phyloP scores from a whole-genome alignment of 768 basidiomycete genomes.

The Trametes sanguinea region DNA sequence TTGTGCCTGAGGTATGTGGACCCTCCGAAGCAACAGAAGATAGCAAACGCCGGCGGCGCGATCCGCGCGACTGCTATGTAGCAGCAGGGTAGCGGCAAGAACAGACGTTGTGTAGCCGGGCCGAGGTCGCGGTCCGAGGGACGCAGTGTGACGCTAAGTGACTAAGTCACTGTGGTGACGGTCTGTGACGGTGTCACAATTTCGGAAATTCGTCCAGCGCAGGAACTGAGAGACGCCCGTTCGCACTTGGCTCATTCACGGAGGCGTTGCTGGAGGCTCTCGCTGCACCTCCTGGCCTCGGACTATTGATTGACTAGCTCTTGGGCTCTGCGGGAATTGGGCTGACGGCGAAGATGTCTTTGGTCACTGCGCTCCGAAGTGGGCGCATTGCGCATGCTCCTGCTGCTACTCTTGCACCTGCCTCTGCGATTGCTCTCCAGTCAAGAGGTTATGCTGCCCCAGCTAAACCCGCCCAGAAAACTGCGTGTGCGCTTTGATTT shows the following conservation, averaged over 20 bases:
- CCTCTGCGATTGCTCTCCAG: slow-evolving; percentile 2
- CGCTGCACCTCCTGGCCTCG: background rate
- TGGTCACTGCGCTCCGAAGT: slow-evolving; percentile 4
- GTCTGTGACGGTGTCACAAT: background rate
- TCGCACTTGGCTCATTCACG: slow-evolving; percentile 1
- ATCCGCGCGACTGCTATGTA: no score
- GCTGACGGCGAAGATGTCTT: background rate
- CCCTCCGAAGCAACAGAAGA: no score
- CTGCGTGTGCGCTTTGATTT: slow-evolving; percentile 7
- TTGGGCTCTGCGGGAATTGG: background rate
- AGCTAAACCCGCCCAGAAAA: slow-evolving; percentile 9
- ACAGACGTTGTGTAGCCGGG: no score
- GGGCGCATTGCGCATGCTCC: slow-evolving; percentile 4
- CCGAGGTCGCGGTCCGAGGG: no score
- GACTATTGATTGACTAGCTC: no score
- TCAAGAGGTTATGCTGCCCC: slow-evolving; percentile 17
- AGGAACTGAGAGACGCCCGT: background rate
- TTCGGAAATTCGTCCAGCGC: slow-evolving; percentile 10
- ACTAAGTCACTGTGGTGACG: no score
- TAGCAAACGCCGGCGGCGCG: no score
- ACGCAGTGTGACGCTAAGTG: no score
- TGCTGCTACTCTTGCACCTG: background rate
- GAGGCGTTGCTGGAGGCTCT: background rate
- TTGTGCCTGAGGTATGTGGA: no score
- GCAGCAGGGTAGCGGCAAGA: no score